A percentile compares a stretch with the other conserved stretches of the same genome.
Conservation (phyloP, 2,329 filamentous ascomycete genomes). For the Colletotrichum lini region DNA sequence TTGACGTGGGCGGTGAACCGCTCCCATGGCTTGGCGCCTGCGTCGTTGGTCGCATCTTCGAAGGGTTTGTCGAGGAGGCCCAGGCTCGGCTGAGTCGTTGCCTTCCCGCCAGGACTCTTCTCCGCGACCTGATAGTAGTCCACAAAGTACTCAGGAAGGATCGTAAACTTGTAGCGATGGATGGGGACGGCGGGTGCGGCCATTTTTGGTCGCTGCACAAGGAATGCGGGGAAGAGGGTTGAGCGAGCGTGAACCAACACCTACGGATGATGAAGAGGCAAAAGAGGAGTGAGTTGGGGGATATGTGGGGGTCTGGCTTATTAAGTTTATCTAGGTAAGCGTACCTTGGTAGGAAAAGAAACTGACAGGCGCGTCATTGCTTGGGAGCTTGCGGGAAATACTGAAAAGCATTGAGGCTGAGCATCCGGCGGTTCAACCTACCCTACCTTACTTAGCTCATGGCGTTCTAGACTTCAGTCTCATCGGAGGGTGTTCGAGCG, state of each 20-base stretch:
- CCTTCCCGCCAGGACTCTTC: constrained; percentile 46
- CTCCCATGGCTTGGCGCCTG: constrained; percentile 64
- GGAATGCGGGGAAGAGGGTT: constrained; percentile 12
- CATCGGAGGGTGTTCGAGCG: neutral
- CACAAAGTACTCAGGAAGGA: constrained; percentile 16
- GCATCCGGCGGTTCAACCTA: neutral
- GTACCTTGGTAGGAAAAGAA: neutral
- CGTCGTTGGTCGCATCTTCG: constrained; percentile 40
- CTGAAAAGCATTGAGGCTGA: constrained; percentile 5
- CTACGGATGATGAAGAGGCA: constrained; percentile 50
- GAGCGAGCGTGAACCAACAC: neutral
- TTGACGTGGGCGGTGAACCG: constrained; percentile 64
- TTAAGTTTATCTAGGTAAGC: neutral
- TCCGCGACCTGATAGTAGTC: constrained; percentile 45
- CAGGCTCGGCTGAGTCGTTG: constrained; percentile 63
- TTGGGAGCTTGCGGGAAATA: neutral
- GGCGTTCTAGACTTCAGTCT: neutral
- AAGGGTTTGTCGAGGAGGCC: constrained; percentile 67
- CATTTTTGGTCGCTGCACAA: constrained; percentile 24
- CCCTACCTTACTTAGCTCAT: neutral
- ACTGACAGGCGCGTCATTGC: neutral
- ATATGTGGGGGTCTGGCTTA: constrained; percentile 40
- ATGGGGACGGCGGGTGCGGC: neutral
- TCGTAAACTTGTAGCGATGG: constrained; percentile 29
- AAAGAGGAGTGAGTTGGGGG: constrained; percentile 49